Evolutionary conservation across 768 basidiomycete species (phyloP), one percentile per base, ranked within the genome.

Genomic region (Xerocomellus chrysenteron): DNA sequence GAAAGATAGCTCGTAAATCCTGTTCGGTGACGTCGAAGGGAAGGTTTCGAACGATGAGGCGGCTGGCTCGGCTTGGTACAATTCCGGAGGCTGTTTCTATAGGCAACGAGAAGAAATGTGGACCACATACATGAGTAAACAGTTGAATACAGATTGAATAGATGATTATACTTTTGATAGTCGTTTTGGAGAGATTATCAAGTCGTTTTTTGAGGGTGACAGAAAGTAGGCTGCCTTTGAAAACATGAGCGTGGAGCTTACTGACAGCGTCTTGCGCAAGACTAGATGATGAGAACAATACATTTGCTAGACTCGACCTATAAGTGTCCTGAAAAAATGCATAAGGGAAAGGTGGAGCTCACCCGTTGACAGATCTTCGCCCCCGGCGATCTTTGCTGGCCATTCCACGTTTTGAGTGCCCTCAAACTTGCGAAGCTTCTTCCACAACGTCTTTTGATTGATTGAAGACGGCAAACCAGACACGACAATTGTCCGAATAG

Each of bases 171-270:
- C 65, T 57, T 66, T 76, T 73, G 11, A 54, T 51, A 21, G 70
- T 56, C 7, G 79, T 72, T 60, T 85, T 88, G 17, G 80, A 74
- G 10, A 88, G 77, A 3, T 76, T 82, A 54, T 94, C 90, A 9
- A 92, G 74, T 16, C 91, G 83, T 67, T 93, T 93, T 79, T 96
- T 94, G 47, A 96, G 80, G 8, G 88, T 85, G 14, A 88, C 91
- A 3, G 90, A 92, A n/a, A 98, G 82, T 5, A 94, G 75, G 10
- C 80, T 78, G 40, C 94, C 93, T 68, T 96, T 95, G 82, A 89
- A 96, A 30, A 94, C 88, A 68, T 95, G 93, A 1, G 92, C 92
- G 67, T 98, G 93, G 2, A 98, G 81, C 70, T 90, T 92, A 52
- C 72, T 75, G 39, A 90, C 84, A 2, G 92, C 89, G 11, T 85